phyloP scores from a whole-genome alignment of 352 stramenopile genomes.

The Globisporangium takayamanum region DNA sequence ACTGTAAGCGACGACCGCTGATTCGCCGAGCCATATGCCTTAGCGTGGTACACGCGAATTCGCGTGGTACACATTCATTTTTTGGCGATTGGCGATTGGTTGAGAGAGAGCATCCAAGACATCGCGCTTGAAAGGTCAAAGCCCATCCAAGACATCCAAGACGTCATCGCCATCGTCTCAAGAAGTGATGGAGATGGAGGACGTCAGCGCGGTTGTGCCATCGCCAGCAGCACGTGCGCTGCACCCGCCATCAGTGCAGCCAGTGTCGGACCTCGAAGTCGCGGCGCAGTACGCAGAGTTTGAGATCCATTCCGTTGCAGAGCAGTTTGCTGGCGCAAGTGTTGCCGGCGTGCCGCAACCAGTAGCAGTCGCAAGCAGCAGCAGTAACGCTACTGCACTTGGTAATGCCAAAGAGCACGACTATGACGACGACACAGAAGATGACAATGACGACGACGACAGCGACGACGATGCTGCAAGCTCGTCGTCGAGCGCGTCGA shows the following conservation, averaged over 20 bases:
- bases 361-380: neutral
- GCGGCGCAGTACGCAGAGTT: slow-evolving; percentile 46
- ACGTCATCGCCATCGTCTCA: neutral
- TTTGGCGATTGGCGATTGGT: neutral
- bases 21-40: too few relatives aligned
- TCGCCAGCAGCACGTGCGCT: neutral
- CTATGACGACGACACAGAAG: slow-evolving; percentile 4
- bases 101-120: too few relatives aligned
- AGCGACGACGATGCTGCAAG: slow-evolving; percentile 4
- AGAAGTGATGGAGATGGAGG: slow-evolving; percentile 5
- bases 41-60: neutral
- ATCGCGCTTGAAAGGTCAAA: neutral
- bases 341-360: slow-evolving; percentile 11
- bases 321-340: slow-evolving; percentile 29
- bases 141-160: neutral
- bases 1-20: too few relatives aligned
- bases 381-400: neutral
- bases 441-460: slow-evolving; percentile 21
- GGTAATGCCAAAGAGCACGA: neutral
- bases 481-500: slow-evolving; percentile 18
- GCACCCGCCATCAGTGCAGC: slow-evolving; percentile 1
- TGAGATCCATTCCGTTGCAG: slow-evolving; percentile 39
- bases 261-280: slow-evolving; percentile 41
- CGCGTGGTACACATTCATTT: neutral
- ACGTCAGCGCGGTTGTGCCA: neutral